These are phyloP conservation scores for Paramecium tetraurelia DNA, from an alignment of 73 alveolate species.

Conservation along the genomic window DNA sequence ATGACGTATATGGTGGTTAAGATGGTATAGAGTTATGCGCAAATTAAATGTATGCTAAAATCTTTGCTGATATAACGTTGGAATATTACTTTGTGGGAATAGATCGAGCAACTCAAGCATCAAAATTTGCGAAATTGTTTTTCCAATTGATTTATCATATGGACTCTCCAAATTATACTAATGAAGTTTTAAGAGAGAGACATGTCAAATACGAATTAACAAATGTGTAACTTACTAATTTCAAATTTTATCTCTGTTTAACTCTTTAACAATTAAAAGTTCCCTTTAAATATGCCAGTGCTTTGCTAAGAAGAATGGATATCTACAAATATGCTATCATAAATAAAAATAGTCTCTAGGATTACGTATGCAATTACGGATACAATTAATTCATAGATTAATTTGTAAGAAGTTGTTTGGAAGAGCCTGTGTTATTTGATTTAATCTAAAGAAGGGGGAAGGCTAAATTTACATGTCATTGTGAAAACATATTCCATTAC, in stretches of 20 bases:
- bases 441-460: background rate
- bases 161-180: slow-evolving; percentile 39
- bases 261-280: background rate
- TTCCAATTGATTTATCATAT: slow-evolving; percentile 9
- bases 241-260: background rate
- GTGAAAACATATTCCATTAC: slow-evolving; percentile 30
- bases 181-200: slow-evolving; percentile 29
- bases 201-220: slow-evolving; percentile 37
- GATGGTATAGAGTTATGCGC: slow-evolving; percentile 20
- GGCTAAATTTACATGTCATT: background rate
- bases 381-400: background rate
- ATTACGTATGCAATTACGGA: background rate
- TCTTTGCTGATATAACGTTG: slow-evolving; percentile 15
- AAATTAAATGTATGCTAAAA: slow-evolving; percentile 9
- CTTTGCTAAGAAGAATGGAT: slow-evolving; percentile 30
- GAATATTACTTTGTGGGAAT: background rate
- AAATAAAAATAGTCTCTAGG: background rate
- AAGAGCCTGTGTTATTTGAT: slow-evolving; percentile 24
- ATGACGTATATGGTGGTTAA: slow-evolving; percentile 1
- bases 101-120: background rate
- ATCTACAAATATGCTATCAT: background rate
- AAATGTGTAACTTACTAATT: background rate
- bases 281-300: background rate
- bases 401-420: background rate
- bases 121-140: background rate